A percentile compares a stretch with the other conserved stretches of the same genome.
Evolutionary conservation across 1,139 yeast genomes (phyloP).

Genomic region (Debaryomyces fabryi): DNA sequence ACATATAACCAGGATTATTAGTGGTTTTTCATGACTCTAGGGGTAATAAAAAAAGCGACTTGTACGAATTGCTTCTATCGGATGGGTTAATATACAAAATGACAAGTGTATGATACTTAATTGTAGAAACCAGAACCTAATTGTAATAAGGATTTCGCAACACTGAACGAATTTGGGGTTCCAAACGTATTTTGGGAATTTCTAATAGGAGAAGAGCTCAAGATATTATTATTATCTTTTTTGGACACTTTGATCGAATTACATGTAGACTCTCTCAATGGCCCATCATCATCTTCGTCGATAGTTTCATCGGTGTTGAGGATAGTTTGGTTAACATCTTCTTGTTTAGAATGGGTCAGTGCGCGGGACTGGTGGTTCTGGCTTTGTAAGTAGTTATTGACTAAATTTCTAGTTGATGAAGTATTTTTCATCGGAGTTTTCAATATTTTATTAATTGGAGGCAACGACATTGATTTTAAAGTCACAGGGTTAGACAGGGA

Average conservation of each 20-base stretch:
- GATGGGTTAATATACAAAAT: neutral
- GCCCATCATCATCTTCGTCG: conserved; percentile 34
- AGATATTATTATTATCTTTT: conserved; percentile 16
- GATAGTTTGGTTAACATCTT: conserved; percentile 8
- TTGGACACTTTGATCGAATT: conserved; percentile 14
- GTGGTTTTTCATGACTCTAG: neutral
- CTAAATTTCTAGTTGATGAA: conserved; percentile 26
- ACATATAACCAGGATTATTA: neutral
- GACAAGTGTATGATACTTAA: neutral
- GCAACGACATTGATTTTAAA: conserved; percentile 22
- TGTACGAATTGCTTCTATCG: neutral
- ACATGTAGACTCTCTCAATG: conserved; percentile 5
- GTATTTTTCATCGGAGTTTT: conserved; percentile 48
- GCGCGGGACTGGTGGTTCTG: conserved; percentile 8
- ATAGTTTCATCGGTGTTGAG: conserved; percentile 37
- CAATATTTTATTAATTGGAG: conserved; percentile 48
- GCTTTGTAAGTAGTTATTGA: conserved; percentile 15
- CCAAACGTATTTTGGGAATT: conserved; percentile 32
- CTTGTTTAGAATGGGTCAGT: neutral
- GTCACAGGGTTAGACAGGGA: conserved; percentile 3
- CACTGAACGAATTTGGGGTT: conserved; percentile 54
- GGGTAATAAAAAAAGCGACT: neutral
- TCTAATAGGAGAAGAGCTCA: conserved; percentile 36
- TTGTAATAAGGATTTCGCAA: conserved; percentile 51
- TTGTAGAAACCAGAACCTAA: conserved; percentile 32